These are phyloP conservation scores for Royoungia palumana DNA, from an alignment of 768 basidiomycete species.

Conservation along the genomic window DNA sequence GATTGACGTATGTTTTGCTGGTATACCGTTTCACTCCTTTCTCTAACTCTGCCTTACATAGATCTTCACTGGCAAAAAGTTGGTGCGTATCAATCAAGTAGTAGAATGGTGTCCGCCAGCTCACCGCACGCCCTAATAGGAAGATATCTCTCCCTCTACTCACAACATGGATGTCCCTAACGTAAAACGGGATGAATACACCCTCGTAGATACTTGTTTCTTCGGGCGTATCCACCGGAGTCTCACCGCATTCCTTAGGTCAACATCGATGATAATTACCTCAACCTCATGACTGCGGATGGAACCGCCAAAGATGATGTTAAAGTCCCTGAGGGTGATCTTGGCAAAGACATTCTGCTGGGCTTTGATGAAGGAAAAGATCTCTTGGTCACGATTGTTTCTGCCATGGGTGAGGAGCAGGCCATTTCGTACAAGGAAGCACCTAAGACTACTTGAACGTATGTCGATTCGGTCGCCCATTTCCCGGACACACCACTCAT, in stretches of 20 bases:
- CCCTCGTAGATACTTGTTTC: constrained; percentile 55
- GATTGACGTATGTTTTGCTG: constrained; percentile 73
- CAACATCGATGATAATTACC: constrained; percentile 91
- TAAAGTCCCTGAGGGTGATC: constrained; percentile 79
- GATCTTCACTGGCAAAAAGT: constrained; percentile 99
- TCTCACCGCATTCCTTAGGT: constrained; percentile 41
- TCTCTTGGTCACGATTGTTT: constrained; percentile 78
- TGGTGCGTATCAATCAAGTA: constrained; percentile 47
- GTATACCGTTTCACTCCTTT: not conserved
- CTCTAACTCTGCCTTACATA: constrained; percentile 30
- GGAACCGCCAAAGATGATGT: constrained; percentile 90
- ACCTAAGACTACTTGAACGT: constrained; percentile 49
- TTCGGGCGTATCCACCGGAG: not conserved
- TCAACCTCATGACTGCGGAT: constrained; percentile 88
- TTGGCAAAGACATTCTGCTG: constrained; percentile 66
- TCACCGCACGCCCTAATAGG: constrained; percentile 42
- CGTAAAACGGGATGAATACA: constrained; percentile 85
- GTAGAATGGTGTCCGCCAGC: not conserved
- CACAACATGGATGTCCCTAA: constrained; percentile 99
- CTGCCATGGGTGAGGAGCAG: constrained; percentile 93
- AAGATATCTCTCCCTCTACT: constrained; percentile 94
- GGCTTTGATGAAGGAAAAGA: constrained; percentile 88
- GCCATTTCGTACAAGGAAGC: constrained; percentile 89
- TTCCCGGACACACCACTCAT: not conserved
- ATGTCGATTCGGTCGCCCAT: not conserved